phyloP scores from a whole-genome alignment of 805 yeast species.

The Metschnikowia lunata region DNA sequence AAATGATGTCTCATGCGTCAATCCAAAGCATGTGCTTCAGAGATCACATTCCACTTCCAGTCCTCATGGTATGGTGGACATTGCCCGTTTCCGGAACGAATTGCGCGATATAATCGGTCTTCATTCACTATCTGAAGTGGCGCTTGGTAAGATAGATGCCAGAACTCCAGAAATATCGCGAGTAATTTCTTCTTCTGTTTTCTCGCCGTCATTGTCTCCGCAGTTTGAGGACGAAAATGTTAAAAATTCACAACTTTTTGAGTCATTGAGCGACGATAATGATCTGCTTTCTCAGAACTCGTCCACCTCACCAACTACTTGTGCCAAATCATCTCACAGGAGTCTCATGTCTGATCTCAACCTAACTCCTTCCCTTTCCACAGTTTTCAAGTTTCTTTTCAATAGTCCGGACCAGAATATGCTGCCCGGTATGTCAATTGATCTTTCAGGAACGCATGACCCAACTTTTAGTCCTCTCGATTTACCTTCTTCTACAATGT shows the following conservation, averaged over 20 bases:
- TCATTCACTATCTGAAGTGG: constrained; percentile 34
- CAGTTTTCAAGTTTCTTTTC: constrained; percentile 33
- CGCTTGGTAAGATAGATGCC: constrained; percentile 24
- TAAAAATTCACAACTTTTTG: no score
- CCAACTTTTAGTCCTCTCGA: constrained; percentile 26
- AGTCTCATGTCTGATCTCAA: constrained; percentile 20
- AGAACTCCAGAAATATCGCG: constrained; percentile 8
- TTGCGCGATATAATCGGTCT: constrained; percentile 17
- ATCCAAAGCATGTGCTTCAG: constrained; percentile 4
- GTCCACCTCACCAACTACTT: no score
- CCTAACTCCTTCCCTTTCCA: constrained; percentile 37
- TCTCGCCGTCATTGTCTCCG: no score
- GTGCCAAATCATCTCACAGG: constrained; percentile 5
- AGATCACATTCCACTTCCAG: constrained; percentile 21
- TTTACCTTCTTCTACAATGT: constrained; percentile 1
- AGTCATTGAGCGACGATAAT: no score
- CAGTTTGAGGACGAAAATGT: no score
- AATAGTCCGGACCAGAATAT: constrained; percentile 18
- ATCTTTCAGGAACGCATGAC: constrained; percentile 5
- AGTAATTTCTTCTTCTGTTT: background rate
- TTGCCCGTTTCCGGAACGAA: constrained; percentile 13
- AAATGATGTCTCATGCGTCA: constrained; percentile 1
- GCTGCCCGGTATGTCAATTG: no score
- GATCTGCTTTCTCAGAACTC: no score
- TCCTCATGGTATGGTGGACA: constrained; percentile 6